Percentiles rank a stretch among this genome's conserved stretches.
phyloP scores from a whole-genome alignment of 2,329 filamentous ascomycete species.

The Nemania serpens region DNA sequence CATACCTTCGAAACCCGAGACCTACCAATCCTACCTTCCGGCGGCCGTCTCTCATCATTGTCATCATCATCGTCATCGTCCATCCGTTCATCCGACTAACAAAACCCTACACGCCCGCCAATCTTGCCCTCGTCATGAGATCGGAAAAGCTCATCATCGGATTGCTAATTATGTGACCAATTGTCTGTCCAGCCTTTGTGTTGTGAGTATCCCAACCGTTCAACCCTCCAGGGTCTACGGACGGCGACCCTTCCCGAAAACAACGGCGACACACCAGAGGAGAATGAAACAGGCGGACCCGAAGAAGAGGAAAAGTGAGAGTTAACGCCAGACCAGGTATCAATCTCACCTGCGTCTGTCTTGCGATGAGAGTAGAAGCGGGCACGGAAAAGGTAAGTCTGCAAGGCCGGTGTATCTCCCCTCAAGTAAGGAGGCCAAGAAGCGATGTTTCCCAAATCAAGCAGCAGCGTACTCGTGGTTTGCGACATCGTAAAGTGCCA shows the following conservation, averaged over 20 bases:
- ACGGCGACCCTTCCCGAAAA: too few relatives aligned
- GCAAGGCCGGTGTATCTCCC: not conserved
- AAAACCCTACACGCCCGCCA: not conserved
- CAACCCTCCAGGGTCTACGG: too few relatives aligned
- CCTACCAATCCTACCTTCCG: not conserved
- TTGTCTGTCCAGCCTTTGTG: not conserved
- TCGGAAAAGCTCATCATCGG: not conserved
- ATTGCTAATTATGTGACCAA: not conserved
- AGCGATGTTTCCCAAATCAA: constrained; percentile 9
- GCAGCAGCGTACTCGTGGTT: not conserved
- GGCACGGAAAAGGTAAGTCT: constrained; percentile 1
- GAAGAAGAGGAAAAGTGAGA: not conserved
- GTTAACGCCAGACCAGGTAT: not conserved
- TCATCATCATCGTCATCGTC: not conserved
- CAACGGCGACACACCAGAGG: not conserved
- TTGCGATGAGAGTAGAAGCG: constrained; percentile 1
- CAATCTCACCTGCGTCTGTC: not conserved
- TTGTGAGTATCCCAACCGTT: too few relatives aligned
- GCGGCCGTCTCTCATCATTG: not conserved
- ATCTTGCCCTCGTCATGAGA: not conserved
- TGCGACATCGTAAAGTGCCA: not conserved
- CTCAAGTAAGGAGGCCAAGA: not conserved
- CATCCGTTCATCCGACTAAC: not conserved
- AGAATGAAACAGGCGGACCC: not conserved
- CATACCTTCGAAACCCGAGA: not conserved